Evolutionary conservation across 306 rosid genomes (phyloP).

Genomic region (Casuarina cunninghamiana): DNA sequence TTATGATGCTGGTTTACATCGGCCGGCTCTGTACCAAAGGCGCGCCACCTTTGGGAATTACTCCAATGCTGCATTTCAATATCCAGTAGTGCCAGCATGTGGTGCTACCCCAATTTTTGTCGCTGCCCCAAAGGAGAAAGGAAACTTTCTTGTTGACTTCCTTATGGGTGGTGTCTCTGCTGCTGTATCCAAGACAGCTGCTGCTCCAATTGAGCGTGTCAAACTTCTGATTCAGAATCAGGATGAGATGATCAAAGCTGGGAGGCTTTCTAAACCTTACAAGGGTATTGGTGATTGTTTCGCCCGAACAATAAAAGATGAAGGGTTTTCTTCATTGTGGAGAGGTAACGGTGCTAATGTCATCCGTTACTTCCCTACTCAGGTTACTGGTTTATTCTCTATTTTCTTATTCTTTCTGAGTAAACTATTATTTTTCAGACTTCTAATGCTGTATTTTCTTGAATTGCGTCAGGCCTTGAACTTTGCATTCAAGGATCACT

Average conservation of each 20-base stretch:
- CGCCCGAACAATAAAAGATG: slow-evolving; percentile 57
- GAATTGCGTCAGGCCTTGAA: slow-evolving; percentile 63
- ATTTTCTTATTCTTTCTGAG: background rate
- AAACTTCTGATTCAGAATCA: slow-evolving; percentile 92
- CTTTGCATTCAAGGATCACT: slow-evolving; percentile 93
- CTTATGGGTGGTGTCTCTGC: slow-evolving; percentile 97
- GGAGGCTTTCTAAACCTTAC: slow-evolving; percentile 84
- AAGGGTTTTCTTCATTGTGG: slow-evolving; percentile 72
- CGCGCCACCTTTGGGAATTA: slow-evolving; percentile 51
- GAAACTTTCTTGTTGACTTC: slow-evolving; percentile 66
- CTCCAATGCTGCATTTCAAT: slow-evolving; percentile 64
- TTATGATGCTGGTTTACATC: slow-evolving; percentile 43
- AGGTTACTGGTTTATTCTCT: slow-evolving; percentile 35
- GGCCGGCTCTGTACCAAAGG: slow-evolving; percentile 58
- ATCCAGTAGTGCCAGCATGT: slow-evolving; percentile 50
- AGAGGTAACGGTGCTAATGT: slow-evolving; percentile 92
- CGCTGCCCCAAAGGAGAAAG: slow-evolving; percentile 81
- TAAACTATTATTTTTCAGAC: background rate
- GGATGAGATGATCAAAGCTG: slow-evolving; percentile 82
- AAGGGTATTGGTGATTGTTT: slow-evolving; percentile 96
- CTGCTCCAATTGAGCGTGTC: slow-evolving; percentile 92
- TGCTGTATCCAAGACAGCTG: slow-evolving; percentile 92
- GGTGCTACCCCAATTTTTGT: slow-evolving; percentile 64
- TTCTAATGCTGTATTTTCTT: slow-evolving; percentile 17
- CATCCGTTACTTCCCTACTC: slow-evolving; percentile 86